Conservation (phyloP, 2,329 filamentous ascomycete species). For the Allantophomopsis cytisporea region DNA sequence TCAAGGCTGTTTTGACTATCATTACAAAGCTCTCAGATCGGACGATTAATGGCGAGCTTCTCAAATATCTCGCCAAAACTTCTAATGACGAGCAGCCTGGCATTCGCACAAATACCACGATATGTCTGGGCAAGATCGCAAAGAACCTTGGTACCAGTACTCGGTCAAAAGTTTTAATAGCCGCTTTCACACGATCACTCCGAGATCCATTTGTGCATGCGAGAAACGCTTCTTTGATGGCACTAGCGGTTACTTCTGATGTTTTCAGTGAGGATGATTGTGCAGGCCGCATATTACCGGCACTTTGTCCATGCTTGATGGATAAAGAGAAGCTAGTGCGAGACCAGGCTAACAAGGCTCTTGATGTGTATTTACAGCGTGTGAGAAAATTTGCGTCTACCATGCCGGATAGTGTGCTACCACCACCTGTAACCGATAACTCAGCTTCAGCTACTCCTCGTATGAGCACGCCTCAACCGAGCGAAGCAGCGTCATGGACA, state of each 20-base stretch:
- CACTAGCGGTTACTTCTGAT: conserved; percentile 73
- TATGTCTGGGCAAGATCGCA: conserved; percentile 91
- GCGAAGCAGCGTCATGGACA: conserved; percentile 61
- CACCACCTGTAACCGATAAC: conserved; percentile 42
- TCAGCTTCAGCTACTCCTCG: conserved; percentile 40
- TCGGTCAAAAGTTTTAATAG: conserved; percentile 79
- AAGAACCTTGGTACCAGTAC: conserved; percentile 70
- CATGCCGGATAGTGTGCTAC: conserved; percentile 71
- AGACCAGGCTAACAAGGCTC: conserved; percentile 79
- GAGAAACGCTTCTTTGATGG: conserved; percentile 76
- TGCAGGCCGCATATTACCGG: conserved; percentile 69
- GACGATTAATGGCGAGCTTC: conserved; percentile 82
- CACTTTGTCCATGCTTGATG: conserved; percentile 70
- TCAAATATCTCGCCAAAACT: conserved; percentile 85
- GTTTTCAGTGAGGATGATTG: conserved; percentile 84
- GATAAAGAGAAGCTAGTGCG: conserved; percentile 94
- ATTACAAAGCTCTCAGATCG: conserved; percentile 85
- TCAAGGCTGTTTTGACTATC: conserved; percentile 83
- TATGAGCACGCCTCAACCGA: conserved; percentile 64
- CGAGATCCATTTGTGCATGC: conserved; percentile 93
- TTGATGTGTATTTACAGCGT: conserved; percentile 74
- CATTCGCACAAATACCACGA: conserved; percentile 95
- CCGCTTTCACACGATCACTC: conserved; percentile 80
- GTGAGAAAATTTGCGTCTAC: conserved; percentile 64
- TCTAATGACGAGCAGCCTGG: conserved; percentile 96